Percentiles rank a stretch among this genome's conserved stretches.
phyloP scores from a whole-genome alignment of 2,329 filamentous ascomycete genomes.

The Hymenoscyphus occultus region DNA sequence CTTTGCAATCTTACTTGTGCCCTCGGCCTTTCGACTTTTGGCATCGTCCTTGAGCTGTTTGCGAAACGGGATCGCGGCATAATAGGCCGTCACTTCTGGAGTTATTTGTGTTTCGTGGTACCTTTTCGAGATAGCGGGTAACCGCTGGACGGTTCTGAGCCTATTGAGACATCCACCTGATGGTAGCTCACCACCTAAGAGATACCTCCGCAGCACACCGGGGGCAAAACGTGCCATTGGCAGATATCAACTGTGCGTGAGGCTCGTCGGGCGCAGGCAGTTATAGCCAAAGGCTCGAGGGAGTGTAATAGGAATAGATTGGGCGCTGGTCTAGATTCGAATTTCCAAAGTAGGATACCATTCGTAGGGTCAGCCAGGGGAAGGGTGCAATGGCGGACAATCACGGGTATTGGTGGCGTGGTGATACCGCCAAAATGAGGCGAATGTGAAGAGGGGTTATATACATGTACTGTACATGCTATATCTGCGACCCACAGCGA shows the following conservation, averaged over 20 bases:
- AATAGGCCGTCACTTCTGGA: conserved; percentile 14
- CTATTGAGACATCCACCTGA: conserved; percentile 30
- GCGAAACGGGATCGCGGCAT: conserved; percentile 51
- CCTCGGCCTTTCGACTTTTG: conserved; percentile 45
- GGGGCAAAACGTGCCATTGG: conserved; percentile 33
- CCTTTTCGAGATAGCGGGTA: conserved; percentile 3
- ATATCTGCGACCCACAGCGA: conserved; percentile 10
- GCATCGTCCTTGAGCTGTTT: conserved; percentile 71
- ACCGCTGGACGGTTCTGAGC: conserved; percentile 4
- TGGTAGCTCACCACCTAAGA: conserved; percentile 32
- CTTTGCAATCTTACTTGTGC: conserved; percentile 33
- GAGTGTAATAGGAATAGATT: conserved; percentile 12
- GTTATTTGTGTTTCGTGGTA: conserved; percentile 16
- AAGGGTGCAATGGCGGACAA: conserved; percentile 16
- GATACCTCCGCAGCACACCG: conserved; percentile 32
- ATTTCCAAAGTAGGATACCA: neutral
- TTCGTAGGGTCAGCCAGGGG: conserved; percentile 2
- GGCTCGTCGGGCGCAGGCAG: conserved; percentile 1
- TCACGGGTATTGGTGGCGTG: conserved; percentile 6
- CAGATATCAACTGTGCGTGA: neutral
- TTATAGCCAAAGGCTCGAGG: neutral
- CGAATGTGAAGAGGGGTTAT: conserved; percentile 12
- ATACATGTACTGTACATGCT: conserved; percentile 6
- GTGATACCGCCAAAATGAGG: conserved; percentile 16
- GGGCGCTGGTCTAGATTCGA: neutral